Conservation (phyloP, 805 yeast genomes). For the Barnettozyma pratensis region DNA sequence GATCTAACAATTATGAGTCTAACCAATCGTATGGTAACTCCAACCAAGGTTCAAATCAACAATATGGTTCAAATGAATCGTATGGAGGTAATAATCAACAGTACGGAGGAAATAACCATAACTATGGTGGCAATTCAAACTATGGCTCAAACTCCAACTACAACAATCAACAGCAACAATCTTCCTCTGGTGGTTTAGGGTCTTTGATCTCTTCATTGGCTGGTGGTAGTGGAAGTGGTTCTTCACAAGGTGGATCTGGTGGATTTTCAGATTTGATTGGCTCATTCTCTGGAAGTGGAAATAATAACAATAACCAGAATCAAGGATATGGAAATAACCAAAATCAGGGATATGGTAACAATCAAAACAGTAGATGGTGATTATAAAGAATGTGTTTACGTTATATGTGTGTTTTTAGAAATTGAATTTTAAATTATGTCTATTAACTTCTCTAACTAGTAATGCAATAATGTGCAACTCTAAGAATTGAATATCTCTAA, state of each 20-base stretch:
- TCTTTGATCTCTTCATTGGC: constrained; percentile 1
- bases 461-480: too few relatives aligned
- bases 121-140: background rate
- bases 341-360: constrained; percentile 1
- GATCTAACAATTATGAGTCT: too few relatives aligned
- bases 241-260: constrained; percentile 1
- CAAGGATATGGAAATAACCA: background rate
- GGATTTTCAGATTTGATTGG: background rate
- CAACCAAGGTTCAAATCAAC: constrained; percentile 1
- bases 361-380: constrained; percentile 4
- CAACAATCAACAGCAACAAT: constrained; percentile 1
- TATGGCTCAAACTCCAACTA: background rate
- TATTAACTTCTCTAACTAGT: too few relatives aligned
- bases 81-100: background rate
- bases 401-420: too few relatives aligned
- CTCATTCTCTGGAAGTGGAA: background rate
- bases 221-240: constrained; percentile 1
- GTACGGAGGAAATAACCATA: background rate
- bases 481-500: too few relatives aligned
- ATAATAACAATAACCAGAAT: background rate
- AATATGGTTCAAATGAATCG: background rate
- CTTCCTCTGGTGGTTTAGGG: constrained; percentile 3
- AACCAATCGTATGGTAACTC: background rate
- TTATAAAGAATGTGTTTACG: background rate
- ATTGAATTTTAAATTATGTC: too few relatives aligned